Percentiles rank a stretch among this genome's conserved stretches.
Conservation (phyloP, 805 yeast species). For the Candida multigemmis region DNA sequence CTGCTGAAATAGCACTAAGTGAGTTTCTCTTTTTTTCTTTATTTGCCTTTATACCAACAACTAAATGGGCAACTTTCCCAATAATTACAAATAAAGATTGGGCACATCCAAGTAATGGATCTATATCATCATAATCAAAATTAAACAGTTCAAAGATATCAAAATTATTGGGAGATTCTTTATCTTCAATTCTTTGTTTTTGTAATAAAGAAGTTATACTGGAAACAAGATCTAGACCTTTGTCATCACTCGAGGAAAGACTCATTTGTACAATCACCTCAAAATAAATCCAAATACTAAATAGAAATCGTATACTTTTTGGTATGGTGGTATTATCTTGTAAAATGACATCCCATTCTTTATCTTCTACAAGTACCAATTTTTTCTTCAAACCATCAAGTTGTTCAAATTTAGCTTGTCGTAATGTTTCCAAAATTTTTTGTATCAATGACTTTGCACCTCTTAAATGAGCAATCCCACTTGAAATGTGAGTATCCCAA, state of each 20-base stretch:
- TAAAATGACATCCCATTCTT: conserved; percentile 23
- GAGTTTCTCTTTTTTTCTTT: conserved; percentile 25
- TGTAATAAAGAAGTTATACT: conserved; percentile 22
- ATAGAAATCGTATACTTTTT: conserved; percentile 39
- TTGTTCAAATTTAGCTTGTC: conserved; percentile 3
- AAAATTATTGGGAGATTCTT: conserved; percentile 3
- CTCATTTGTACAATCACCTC: conserved; percentile 64
- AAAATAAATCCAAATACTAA: conserved; percentile 60
- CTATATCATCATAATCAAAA: conserved; percentile 34
- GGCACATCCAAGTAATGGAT: conserved; percentile 61
- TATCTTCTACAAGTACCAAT: conserved; percentile 20
- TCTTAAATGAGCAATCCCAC: conserved; percentile 60
- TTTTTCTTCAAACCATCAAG: conserved; percentile 9
- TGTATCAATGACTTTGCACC: conserved; percentile 59
- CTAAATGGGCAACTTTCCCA: conserved; percentile 53
- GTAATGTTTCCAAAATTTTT: conserved; percentile 20
- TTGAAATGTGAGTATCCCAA: conserved; percentile 60
- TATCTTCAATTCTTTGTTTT: conserved; percentile 6
- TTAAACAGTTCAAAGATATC: conserved; percentile 11
- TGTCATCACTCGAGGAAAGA: conserved; percentile 37
- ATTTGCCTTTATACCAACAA: conserved; percentile 36
- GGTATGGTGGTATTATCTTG: conserved; percentile 18
- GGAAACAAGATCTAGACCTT: conserved; percentile 32
- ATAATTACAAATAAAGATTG: conserved; percentile 56
- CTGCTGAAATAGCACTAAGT: conserved; percentile 40